Evolutionary conservation across 2,329 filamentous ascomycete species (phyloP).

Genomic region (Penicillium sp.): DNA sequence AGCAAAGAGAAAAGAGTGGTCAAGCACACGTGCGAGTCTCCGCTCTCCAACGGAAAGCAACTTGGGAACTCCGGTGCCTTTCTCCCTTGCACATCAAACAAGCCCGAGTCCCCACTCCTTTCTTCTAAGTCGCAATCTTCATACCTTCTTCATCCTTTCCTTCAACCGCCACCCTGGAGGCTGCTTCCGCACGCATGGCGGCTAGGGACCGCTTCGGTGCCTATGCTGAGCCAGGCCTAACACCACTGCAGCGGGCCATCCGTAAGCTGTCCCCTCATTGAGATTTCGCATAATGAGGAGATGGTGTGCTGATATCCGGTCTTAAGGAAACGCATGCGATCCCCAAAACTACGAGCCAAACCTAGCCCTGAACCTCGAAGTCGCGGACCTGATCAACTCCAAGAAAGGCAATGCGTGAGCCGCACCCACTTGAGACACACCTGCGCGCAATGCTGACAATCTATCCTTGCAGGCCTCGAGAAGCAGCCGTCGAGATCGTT

Average conservation of each 20-base stretch:
- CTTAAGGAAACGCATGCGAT: conserved; percentile 78
- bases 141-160: conserved; percentile 3
- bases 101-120: conserved; percentile 1
- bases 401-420: conserved; percentile 85
- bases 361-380: conserved; percentile 91
- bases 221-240: conserved; percentile 70
- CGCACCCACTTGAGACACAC: neutral
- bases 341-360: conserved; percentile 98
- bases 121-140: conserved; percentile 1
- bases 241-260: conserved; percentile 91
- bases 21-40: conserved; percentile 28
- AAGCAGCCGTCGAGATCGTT: conserved; percentile 89
- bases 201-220: conserved; percentile 89
- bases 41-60: conserved; percentile 17
- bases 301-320: conserved; percentile 10
- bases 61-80: conserved; percentile 10
- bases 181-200: conserved; percentile 89
- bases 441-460: conserved; percentile 24
- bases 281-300: neutral
- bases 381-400: conserved; percentile 90
- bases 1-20: conserved; percentile 14
- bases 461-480: conserved; percentile 60
- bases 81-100: conserved; percentile 9
- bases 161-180: conserved; percentile 65
- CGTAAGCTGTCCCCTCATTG: conserved; percentile 44